phyloP scores from a whole-genome alignment of 768 basidiomycete species.

The Boletus patriciae region DNA sequence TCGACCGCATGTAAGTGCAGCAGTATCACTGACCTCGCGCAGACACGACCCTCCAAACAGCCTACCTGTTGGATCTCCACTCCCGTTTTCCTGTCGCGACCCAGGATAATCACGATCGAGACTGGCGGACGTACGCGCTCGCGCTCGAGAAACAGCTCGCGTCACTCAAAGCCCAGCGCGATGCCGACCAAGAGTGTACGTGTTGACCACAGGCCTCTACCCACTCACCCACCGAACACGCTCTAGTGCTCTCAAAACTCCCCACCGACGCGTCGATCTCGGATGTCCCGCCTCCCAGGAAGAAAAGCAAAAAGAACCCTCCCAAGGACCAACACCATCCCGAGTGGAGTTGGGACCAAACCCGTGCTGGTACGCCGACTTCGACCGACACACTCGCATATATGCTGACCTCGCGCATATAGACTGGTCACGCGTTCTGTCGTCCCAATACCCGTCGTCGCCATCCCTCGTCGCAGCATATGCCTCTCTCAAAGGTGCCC shows the following conservation, averaged over 20 bases:
- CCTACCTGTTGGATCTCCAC: slow-evolving; percentile 30
- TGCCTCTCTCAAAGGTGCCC: slow-evolving; percentile 21
- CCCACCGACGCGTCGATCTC: slow-evolving; percentile 12
- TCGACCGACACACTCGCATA: neutral
- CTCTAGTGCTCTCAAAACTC: slow-evolving; percentile 24
- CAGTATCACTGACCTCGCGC: neutral
- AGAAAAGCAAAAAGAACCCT: slow-evolving; percentile 27
- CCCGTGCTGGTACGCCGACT: slow-evolving; percentile 12
- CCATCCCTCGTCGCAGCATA: slow-evolving; percentile 27
- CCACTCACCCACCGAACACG: neutral
- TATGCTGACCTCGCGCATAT: neutral
- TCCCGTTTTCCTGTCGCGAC: slow-evolving; percentile 23
- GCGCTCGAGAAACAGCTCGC: slow-evolving; percentile 29
- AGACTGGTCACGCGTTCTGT: slow-evolving; percentile 25
- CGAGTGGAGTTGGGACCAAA: slow-evolving; percentile 25
- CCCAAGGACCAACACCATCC: slow-evolving; percentile 16
- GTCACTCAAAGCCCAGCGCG: slow-evolving; percentile 18
- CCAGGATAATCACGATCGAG: neutral
- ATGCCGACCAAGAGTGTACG: slow-evolving; percentile 28
- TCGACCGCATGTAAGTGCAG: slow-evolving; percentile 21
- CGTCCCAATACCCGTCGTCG: slow-evolving; percentile 19
- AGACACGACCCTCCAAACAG: slow-evolving; percentile 11
- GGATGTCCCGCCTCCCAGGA: slow-evolving; percentile 26
- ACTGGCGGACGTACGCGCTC: slow-evolving; percentile 31
- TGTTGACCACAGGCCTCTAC: neutral